These are phyloP conservation scores for Didymella arachidicola DNA, from an alignment of 2,329 filamentous ascomycete genomes.

Conservation along the genomic window DNA sequence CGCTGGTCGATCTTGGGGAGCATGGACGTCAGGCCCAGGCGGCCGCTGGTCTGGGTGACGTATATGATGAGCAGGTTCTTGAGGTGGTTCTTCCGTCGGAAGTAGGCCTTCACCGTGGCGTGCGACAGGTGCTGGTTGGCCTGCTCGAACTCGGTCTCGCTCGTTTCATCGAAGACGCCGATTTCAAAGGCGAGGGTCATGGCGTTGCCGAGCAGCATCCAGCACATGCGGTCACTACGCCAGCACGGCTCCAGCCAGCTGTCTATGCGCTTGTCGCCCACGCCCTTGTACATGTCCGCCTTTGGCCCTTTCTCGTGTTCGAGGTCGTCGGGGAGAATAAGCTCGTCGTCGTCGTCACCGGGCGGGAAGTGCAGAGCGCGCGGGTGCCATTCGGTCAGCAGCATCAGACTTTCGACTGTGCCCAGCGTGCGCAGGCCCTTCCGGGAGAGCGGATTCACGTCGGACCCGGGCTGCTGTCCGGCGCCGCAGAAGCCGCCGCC, in stretches of 20 bases:
- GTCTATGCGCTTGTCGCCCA: slow-evolving; percentile 85
- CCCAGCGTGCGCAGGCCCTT: slow-evolving; percentile 85
- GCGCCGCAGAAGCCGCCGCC: slow-evolving; percentile 85
- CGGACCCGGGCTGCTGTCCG: slow-evolving; percentile 71
- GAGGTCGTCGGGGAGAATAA: slow-evolving; percentile 74
- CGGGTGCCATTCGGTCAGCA: slow-evolving; percentile 97
- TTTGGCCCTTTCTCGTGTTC: slow-evolving; percentile 54
- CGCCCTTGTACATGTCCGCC: slow-evolving; percentile 60
- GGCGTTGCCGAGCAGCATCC: slow-evolving; percentile 94
- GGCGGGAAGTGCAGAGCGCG: slow-evolving; percentile 91
- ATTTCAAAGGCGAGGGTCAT: slow-evolving; percentile 91
- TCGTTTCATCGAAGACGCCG: slow-evolving; percentile 92
- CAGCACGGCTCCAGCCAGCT: slow-evolving; percentile 97
- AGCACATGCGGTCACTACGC: slow-evolving; percentile 91
- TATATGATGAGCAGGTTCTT: slow-evolving; percentile 89
- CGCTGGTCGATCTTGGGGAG: slow-evolving; percentile 64
- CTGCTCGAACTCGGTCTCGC: slow-evolving; percentile 66
- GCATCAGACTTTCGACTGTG: slow-evolving; percentile 91
- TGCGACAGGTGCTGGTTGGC: slow-evolving; percentile 51
- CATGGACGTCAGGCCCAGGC: slow-evolving; percentile 93
- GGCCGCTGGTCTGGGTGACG: slow-evolving; percentile 89
- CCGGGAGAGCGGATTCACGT: slow-evolving; percentile 64
- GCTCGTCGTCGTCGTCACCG: slow-evolving; percentile 69
- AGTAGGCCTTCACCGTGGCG: slow-evolving; percentile 75
- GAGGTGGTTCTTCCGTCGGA: slow-evolving; percentile 79